phyloP scores from a whole-genome alignment of 2,329 filamentous ascomycete species.

The Microsporum canis region DNA sequence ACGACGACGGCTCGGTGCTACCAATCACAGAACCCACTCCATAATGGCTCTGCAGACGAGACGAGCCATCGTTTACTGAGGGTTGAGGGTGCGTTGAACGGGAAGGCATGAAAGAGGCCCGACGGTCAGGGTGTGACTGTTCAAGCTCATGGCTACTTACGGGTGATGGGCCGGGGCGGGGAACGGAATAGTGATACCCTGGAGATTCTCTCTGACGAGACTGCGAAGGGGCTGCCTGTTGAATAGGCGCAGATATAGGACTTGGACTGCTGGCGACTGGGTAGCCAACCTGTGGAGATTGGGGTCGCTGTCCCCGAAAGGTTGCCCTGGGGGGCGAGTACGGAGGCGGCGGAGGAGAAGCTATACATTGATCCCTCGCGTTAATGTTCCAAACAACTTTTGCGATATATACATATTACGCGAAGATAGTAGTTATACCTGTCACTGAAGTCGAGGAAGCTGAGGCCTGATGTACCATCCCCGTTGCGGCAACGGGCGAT shows the following conservation, averaged over 20 bases:
- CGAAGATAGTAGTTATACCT: not conserved
- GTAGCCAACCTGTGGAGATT: conserved; percentile 8
- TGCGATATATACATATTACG: not conserved
- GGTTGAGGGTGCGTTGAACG: not conserved
- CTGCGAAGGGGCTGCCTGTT: not conserved
- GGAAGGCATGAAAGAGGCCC: not conserved
- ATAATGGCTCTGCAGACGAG: not conserved
- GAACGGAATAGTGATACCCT: not conserved
- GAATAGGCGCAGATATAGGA: conserved; percentile 7
- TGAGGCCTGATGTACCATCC: conserved; percentile 3
- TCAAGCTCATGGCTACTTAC: not conserved
- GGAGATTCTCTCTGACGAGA: not conserved
- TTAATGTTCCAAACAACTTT: not conserved
- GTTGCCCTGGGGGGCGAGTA: conserved; percentile 14
- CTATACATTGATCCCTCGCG: conserved; percentile 3
- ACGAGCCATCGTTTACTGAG: not conserved
- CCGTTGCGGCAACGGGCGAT: conserved; percentile 10
- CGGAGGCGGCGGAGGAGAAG: conserved; percentile 18
- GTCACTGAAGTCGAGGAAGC: conserved; percentile 9
- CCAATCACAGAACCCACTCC: not conserved
- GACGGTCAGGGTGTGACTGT: not conserved
- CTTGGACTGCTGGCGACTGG: conserved; percentile 1
- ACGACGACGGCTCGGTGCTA: not conserved
- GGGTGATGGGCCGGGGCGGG: not conserved
- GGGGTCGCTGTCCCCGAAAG: not conserved